Evolutionary conservation across 768 basidiomycete genomes (phyloP).

Genomic region (Boletus huronensis): DNA sequence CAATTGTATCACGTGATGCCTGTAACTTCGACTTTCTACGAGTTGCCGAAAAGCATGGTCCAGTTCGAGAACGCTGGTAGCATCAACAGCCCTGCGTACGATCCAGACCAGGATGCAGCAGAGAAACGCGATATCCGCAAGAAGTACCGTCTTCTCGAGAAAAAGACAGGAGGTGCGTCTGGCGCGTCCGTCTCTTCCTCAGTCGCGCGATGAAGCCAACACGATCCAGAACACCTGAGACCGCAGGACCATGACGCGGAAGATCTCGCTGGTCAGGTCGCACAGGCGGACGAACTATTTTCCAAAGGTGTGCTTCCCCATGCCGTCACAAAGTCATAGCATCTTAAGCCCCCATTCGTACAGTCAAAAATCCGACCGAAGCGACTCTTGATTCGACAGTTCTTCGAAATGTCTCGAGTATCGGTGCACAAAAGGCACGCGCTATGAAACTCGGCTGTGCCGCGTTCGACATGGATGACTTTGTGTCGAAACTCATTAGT

Average conservation of each 20-base stretch:
- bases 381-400: slow-evolving; percentile 87
- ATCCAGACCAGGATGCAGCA: slow-evolving; percentile 82
- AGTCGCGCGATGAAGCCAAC: background rate
- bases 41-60: slow-evolving; percentile 16
- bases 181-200: background rate
- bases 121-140: slow-evolving; percentile 73
- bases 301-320: slow-evolving; percentile 45
- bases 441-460: slow-evolving; percentile 85
- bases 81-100: slow-evolving; percentile 48
- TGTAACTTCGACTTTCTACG: background rate
- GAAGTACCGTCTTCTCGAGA: slow-evolving; percentile 66
- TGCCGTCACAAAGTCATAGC: background rate
- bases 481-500: slow-evolving; percentile 66
- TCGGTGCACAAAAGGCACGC: slow-evolving; percentile 85
- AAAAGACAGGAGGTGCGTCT: slow-evolving; percentile 57
- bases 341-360: background rate
- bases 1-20: slow-evolving; percentile 17
- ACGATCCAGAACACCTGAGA: slow-evolving; percentile 41
- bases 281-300: slow-evolving; percentile 59
- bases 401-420: slow-evolving; percentile 70
- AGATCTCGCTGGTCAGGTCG: slow-evolving; percentile 52
- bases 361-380: slow-evolving; percentile 80
- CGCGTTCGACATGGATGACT: slow-evolving; percentile 91
- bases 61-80: slow-evolving; percentile 6
- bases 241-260: slow-evolving; percentile 55